These are phyloP conservation scores for Linaria vulgaris DNA, from an alignment of 257 asterid genomes.

Conservation along the genomic window DNA sequence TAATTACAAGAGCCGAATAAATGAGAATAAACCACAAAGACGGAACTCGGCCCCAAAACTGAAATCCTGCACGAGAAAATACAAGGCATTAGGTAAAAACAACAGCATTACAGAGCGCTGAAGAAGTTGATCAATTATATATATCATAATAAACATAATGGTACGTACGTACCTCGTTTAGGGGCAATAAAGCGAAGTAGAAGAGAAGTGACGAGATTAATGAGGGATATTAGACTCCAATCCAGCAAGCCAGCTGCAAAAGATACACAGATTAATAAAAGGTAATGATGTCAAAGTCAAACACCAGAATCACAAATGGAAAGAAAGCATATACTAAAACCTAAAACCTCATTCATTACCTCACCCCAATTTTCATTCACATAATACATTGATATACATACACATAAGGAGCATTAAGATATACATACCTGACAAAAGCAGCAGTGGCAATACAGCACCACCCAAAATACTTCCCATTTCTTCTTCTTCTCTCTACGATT, in stretches of 20 bases:
- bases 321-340: background rate
- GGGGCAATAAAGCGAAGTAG: conserved; percentile 57
- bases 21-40: conserved; percentile 63
- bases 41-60: conserved; percentile 48
- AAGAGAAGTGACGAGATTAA: conserved; percentile 70
- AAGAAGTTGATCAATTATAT: conserved; percentile 7
- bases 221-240: conserved; percentile 77
- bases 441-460: conserved; percentile 69
- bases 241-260: conserved; percentile 71
- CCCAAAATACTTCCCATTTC: conserved; percentile 62
- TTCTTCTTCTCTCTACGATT: conserved; percentile 34
- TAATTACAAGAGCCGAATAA: conserved; percentile 48
- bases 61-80: conserved; percentile 51
- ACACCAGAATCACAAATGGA: background rate
- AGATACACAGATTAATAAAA: conserved; percentile 1
- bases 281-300: conserved; percentile 2
- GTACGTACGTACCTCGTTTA: conserved; percentile 72
- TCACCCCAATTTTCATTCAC: too few relatives aligned
- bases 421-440: conserved; percentile 67
- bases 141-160: conserved; percentile 20
- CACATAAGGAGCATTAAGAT: too few relatives aligned
- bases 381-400: too few relatives aligned
- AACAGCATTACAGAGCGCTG: background rate
- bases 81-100: conserved; percentile 11
- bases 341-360: too few relatives aligned